phyloP scores from a whole-genome alignment of 2,329 filamentous ascomycete genomes.

The Xylariales sp. region DNA sequence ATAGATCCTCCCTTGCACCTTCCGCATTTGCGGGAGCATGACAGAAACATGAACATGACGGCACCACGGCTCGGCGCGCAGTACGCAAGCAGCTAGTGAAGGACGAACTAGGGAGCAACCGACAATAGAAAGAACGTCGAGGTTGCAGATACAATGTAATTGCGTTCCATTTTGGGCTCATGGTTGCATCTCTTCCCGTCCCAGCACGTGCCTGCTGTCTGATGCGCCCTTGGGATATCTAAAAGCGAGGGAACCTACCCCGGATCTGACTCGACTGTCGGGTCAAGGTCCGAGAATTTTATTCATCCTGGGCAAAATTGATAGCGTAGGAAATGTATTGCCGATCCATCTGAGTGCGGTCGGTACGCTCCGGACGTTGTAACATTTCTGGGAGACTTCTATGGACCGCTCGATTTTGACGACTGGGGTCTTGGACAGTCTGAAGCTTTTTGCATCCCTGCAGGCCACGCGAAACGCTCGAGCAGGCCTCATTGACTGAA shows the following conservation, averaged over 20 bases:
- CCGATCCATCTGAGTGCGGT: neutral
- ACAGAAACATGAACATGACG: neutral
- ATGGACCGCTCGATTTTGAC: neutral
- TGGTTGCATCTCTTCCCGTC: constrained; percentile 4
- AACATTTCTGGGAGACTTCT: neutral
- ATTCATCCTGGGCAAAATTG: neutral
- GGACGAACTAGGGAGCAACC: too few species aligned
- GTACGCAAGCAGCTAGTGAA: too few species aligned
- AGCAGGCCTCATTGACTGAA: neutral
- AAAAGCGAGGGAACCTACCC: constrained; percentile 1
- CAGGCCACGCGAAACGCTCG: constrained; percentile 4
- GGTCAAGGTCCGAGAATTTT: neutral
- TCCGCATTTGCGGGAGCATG: too few species aligned
- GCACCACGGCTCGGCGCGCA: neutral
- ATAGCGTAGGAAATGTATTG: neutral
- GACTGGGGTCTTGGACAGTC: neutral
- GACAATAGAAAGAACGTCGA: neutral
- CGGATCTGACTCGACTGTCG: neutral
- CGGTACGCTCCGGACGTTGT: neutral
- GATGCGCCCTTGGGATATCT: neutral
- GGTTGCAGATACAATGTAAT: neutral
- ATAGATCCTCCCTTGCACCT: neutral
- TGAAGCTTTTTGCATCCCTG: constrained; percentile 3
- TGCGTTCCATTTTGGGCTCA: constrained; percentile 1
- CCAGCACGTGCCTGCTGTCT: constrained; percentile 3